Evolutionary conservation across 2,329 filamentous ascomycete species (phyloP), one percentile per base, ranked within the genome.

Genomic region (Westerdykella sp.): DNA sequence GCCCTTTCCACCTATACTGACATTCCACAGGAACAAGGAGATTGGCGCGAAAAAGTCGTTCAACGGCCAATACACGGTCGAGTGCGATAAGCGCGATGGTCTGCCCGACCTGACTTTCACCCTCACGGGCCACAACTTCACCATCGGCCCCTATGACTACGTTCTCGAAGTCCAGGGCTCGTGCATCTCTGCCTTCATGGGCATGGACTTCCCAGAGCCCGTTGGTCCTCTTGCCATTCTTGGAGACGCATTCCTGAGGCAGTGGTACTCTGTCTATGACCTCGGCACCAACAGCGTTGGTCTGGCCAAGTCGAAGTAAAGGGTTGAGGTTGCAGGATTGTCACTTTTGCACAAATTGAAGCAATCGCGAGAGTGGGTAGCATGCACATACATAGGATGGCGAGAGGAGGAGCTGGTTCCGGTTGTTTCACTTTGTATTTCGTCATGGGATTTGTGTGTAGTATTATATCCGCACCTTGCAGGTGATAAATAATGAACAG

Each of bases 31-130:
- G 48, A 98, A 98, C 80, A 84, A 86, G 73, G 84, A 96, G 76
- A 96, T 98, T 51, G 93, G 93, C 52, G 93, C 93, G 56, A 96
- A 94, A 83, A 98, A 97, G 82, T 81, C 85, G 49, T 98, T 84
- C 76, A 95, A 91, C 69, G 93, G 93, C 60, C 93, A 98, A 75
- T 98, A 96, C 79, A 86, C 83, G 12, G 76, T 98, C 49, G 93
- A 97, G 54, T 98, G 93, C 71, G 74, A 76, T 54, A 89, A 86
- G 76, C 86, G 88, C 59, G 79, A 85, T 65, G 78, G 75, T 51
- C 84, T 98, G 40, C 90, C 93, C 53, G 90, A 97, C 62, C 79
- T 98, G 57, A 89, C 84, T 59, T 97, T 98, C 73, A 90, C 79
- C 53, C 81, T 98, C 39, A 82, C 80, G 55, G 93, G 93, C 53